Evolutionary conservation across 2,329 filamentous ascomycete species (phyloP).

Genomic region (Fusarium continuum): DNA sequence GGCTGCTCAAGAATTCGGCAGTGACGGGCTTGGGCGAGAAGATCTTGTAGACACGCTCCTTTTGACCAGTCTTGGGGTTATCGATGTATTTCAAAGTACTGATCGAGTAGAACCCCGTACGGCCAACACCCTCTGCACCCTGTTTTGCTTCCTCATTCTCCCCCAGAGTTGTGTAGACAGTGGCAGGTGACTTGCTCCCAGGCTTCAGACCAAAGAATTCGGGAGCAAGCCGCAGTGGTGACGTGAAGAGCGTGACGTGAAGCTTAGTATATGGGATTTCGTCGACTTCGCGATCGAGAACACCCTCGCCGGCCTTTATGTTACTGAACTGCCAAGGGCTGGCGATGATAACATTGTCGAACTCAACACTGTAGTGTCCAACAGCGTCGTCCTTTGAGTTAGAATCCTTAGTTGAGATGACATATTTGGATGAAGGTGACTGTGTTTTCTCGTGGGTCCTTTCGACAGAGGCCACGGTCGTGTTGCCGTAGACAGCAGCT

Average conservation of each 20-base stretch:
- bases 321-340: conserved; percentile 83
- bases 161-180: conserved; percentile 84
- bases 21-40: conserved; percentile 67
- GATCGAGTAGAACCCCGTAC: conserved; percentile 84
- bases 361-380: conserved; percentile 61
- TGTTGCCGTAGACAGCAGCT: conserved; percentile 71
- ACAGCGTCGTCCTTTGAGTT: conserved; percentile 35
- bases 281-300: conserved; percentile 77
- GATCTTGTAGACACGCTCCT: conserved; percentile 72
- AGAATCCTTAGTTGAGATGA: conserved; percentile 51
- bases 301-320: conserved; percentile 69
- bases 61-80: conserved; percentile 65
- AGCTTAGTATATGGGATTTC: conserved; percentile 85
- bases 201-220: conserved; percentile 74
- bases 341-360: conserved; percentile 85
- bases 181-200: conserved; percentile 70
- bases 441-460: conserved; percentile 56
- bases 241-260: conserved; percentile 89
- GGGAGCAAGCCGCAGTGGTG: conserved; percentile 75
- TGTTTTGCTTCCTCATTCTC: conserved; percentile 61
- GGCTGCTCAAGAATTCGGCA: conserved; percentile 59
- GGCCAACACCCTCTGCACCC: conserved; percentile 70
- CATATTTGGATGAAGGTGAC: conserved; percentile 56
- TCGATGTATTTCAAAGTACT: conserved; percentile 73
- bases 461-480: conserved; percentile 69